Evolutionary conservation across 768 basidiomycete genomes (phyloP).

Genomic region (Paxillus ammoniavirescens): DNA sequence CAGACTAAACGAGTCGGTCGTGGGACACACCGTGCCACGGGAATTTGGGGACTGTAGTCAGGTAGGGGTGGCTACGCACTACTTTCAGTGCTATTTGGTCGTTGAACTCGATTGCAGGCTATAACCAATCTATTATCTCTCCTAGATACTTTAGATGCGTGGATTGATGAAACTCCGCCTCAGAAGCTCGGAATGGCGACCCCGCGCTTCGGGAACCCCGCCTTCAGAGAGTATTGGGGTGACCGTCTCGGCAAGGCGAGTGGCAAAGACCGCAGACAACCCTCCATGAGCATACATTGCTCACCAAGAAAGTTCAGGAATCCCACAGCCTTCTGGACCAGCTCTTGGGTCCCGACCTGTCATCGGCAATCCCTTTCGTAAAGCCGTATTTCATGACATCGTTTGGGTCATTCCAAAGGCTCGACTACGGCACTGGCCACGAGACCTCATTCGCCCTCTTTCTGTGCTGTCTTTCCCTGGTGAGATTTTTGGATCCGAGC

Average conservation of each 20-base stretch:
- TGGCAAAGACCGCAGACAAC: neutral
- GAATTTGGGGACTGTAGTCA: constrained; percentile 7
- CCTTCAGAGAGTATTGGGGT: constrained; percentile 81
- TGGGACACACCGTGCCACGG: constrained; percentile 57
- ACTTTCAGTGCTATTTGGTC: neutral
- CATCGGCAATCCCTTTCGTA: constrained; percentile 55
- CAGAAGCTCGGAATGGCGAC: constrained; percentile 45
- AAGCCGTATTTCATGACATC: constrained; percentile 77
- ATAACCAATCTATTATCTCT: constrained; percentile 49
- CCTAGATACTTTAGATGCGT: constrained; percentile 62
- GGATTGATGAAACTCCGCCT: constrained; percentile 83
- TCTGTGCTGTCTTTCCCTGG: constrained; percentile 67
- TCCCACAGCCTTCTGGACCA: constrained; percentile 47
- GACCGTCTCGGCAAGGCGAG: constrained; percentile 71
- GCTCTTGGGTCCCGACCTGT: constrained; percentile 48
- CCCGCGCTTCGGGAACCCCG: constrained; percentile 90
- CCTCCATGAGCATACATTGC: neutral
- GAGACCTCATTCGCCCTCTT: constrained; percentile 87
- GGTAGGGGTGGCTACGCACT: constrained; percentile 12
- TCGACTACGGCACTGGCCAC: constrained; percentile 98
- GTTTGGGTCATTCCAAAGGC: constrained; percentile 86
- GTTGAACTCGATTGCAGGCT: constrained; percentile 36
- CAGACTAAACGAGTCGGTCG: constrained; percentile 74
- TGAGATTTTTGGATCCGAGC: constrained; percentile 60
- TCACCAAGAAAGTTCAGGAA: constrained; percentile 37